phyloP scores from a whole-genome alignment of 1,139 yeast species.

The Magnusiomyces paraingens region DNA sequence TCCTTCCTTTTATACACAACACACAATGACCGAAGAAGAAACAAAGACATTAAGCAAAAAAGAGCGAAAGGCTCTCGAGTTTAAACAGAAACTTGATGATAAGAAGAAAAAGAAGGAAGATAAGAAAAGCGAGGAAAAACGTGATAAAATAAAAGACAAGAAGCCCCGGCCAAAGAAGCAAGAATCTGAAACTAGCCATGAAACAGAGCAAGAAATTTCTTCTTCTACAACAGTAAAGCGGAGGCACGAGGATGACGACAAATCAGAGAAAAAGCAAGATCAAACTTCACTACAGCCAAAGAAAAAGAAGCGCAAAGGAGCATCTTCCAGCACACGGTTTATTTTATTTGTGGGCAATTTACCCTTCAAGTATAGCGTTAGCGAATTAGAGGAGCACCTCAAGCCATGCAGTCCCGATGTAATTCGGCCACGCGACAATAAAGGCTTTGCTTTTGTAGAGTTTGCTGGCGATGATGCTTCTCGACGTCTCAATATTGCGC shows the following conservation, averaged over 20 bases:
- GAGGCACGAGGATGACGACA: conserved; percentile 4
- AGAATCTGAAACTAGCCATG: conserved; percentile 12
- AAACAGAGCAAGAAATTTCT: conserved; percentile 8
- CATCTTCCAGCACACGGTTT: conserved; percentile 46
- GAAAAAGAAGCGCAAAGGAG: conserved; percentile 44
- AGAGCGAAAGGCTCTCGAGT: conserved; percentile 70
- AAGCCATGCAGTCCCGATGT: conserved; percentile 64
- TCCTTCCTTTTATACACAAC: not conserved
- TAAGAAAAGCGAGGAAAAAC: conserved; percentile 14
- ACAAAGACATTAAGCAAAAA: conserved; percentile 61
- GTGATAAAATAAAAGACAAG: conserved; percentile 14
- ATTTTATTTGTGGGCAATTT: conserved; percentile 88
- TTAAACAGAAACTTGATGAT: conserved; percentile 38
- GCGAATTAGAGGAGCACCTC: conserved; percentile 68
- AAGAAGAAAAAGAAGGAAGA: conserved; percentile 18
- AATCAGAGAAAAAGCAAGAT: conserved; percentile 8
- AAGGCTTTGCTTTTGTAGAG: conserved; percentile 88
- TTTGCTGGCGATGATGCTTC: conserved; percentile 66
- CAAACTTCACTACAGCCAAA: conserved; percentile 9
- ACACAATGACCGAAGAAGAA: conserved; percentile 10
- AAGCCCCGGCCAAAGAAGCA: conserved; percentile 15
- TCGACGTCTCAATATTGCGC: conserved; percentile 63
- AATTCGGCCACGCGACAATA: conserved; percentile 70
- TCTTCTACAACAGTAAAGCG: conserved; percentile 4
- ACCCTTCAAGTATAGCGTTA: conserved; percentile 62